Evolutionary conservation across 2,329 filamentous ascomycete genomes (phyloP), one percentile per base, ranked within the genome.

Genomic region (Lecanicillium sp.): DNA sequence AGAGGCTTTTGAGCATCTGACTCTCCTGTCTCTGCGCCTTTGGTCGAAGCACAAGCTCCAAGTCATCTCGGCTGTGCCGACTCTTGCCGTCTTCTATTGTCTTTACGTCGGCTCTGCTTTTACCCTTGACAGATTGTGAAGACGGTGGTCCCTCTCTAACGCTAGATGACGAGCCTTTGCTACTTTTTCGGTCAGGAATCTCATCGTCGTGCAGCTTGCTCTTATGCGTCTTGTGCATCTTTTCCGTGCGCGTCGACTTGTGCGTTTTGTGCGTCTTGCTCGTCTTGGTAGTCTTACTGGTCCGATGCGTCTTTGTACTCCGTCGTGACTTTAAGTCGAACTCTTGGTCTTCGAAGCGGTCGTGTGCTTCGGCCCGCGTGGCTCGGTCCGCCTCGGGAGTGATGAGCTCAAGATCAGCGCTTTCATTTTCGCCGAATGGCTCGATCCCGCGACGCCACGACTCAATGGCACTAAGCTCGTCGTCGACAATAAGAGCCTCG

Each of bases 381-480:
- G 65, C 68, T 8, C 65, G 65, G 41, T 73, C 65, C 5, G 74
- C 74, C 51, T 66, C 59, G 3, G 73, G 73, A 34, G 70, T 76
- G 49, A 78, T 78, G 43, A 78, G 64, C 54, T 78, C 74, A 17
- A 71, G 49, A 34, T 77, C 73, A 9, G 65, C 71, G 27, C 52
- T 64, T 42, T 66, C 68, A 29, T 65, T 65, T 19, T 65, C 68
- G 36, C 63, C 67, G 20, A 56, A 62, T 0, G 68, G 61, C 41
- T 62, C 50, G 45, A 78, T 76, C 19, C 74, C 75, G n/a, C 74
- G 60, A 7, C 72, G 64, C 75, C 75, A 79, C 0, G 60, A 63
- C 52, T 78, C 75, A 33, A 78, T 78, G 15, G 63, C 63, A 59
- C 72, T 76, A 15, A 78, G 56, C 47, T 77, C 72, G 43, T 77